Percentiles rank a stretch among this genome's conserved stretches.
These are phyloP conservation scores for Pholiota adiposa DNA, from an alignment of 1,284 basidiomycete species.

Conservation along the genomic window DNA sequence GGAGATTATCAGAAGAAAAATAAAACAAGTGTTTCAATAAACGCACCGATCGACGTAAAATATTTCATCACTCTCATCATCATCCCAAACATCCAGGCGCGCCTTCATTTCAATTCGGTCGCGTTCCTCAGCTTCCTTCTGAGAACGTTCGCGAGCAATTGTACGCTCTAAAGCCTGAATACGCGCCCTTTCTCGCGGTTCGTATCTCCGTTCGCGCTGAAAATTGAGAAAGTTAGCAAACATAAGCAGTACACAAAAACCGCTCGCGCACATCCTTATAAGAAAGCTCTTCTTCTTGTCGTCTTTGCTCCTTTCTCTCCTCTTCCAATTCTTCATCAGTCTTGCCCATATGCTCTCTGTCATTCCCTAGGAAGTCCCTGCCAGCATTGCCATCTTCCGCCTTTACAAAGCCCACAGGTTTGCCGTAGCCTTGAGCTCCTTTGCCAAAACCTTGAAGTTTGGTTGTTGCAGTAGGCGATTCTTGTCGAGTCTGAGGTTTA, in stretches of 20 bases:
- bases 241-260: constrained; percentile 5
- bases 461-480: constrained; percentile 34
- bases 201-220: constrained; percentile 84
- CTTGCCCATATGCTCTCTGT: constrained; percentile 50
- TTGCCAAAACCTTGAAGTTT: constrained; percentile 57
- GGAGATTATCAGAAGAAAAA: not conserved
- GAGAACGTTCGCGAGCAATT: constrained; percentile 70
- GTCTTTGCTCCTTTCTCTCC: constrained; percentile 72
- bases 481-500: constrained; percentile 51
- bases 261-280: constrained; percentile 73
- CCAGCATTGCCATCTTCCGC: constrained; percentile 48
- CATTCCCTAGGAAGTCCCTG: constrained; percentile 40
- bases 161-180: constrained; percentile 78
- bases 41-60: constrained; percentile 84
- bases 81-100: constrained; percentile 84
- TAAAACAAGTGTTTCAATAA: not conserved
- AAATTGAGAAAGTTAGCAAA: constrained; percentile 1
- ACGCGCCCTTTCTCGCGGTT: constrained; percentile 77
- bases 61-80: constrained; percentile 86
- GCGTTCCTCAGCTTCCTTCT: constrained; percentile 76
- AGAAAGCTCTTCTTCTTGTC: constrained; percentile 79
- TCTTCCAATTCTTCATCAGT: constrained; percentile 87
- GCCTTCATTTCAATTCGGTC: constrained; percentile 74
- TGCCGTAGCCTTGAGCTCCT: constrained; percentile 75
- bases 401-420: constrained; percentile 82